These are phyloP conservation scores for Athelia psychrophila DNA, from an alignment of 1,284 basidiomycete genomes.

Conservation along the genomic window DNA sequence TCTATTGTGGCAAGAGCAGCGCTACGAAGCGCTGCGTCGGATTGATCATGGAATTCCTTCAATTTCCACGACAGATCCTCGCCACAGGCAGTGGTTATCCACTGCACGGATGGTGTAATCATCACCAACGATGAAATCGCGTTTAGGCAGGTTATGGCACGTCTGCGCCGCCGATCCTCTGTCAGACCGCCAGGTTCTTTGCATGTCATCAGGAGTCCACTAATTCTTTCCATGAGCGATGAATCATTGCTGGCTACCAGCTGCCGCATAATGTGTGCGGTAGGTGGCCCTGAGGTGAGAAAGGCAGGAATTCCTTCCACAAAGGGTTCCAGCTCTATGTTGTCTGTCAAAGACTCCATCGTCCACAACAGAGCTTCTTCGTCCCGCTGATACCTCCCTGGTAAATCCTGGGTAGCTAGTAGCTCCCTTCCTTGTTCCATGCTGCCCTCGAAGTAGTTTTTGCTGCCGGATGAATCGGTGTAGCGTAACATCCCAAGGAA, in stretches of 20 bases:
- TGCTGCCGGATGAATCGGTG: background rate
- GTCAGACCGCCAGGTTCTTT: background rate
- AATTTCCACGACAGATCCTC: too few species aligned
- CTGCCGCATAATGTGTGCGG: background rate
- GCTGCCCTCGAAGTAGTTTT: background rate
- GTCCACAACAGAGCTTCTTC: background rate
- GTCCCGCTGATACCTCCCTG: background rate
- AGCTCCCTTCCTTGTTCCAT: background rate
- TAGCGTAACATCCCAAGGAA: background rate
- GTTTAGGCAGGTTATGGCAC: background rate
- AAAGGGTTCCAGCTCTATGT: background rate
- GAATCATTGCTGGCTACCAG: background rate
- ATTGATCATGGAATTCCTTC: too few species aligned
- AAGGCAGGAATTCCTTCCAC: background rate
- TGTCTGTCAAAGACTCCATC: slow-evolving; percentile 1
- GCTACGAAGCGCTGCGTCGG: too few species aligned
- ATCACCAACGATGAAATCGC: background rate
- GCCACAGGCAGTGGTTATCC: too few species aligned
- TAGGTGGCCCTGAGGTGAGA: background rate
- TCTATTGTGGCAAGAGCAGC: too few species aligned
- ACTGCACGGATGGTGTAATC: too few species aligned
- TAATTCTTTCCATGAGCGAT: background rate
- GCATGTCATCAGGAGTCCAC: background rate
- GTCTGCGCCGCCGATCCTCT: background rate
- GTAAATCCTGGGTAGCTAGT: background rate